phyloP scores from a whole-genome alignment of 176 grass and related monocot species.

The Pharus latifolius region DNA sequence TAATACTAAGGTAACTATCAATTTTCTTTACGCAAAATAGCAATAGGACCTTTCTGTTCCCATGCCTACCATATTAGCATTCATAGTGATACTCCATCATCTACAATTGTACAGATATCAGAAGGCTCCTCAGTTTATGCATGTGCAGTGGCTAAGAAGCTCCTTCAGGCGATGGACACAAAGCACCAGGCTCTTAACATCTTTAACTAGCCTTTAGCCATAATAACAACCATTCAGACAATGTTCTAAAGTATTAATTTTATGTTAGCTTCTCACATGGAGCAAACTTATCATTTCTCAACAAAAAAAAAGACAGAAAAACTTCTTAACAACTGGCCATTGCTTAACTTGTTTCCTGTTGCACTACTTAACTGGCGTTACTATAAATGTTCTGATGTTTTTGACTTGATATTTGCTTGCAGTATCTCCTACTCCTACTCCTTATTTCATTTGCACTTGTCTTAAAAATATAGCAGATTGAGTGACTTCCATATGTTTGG shows the following conservation, averaged over 20 bases:
- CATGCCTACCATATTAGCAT: not conserved
- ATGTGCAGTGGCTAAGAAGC: slow-evolving; percentile 56
- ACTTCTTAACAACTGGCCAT: not conserved
- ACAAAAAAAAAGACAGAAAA: no score
- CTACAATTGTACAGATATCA: slow-evolving; percentile 31
- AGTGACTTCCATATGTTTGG: not conserved
- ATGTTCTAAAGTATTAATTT: slow-evolving; percentile 12
- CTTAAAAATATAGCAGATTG: not conserved
- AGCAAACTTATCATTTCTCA: slow-evolving; percentile 14
- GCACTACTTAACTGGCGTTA: slow-evolving; percentile 1
- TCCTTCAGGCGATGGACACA: slow-evolving; percentile 55
- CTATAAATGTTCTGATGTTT: not conserved
- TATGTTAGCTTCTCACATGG: not conserved
- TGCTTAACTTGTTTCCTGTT: not conserved
- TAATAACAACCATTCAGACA: not conserved
- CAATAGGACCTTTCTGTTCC: not conserved
- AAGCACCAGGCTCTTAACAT: slow-evolving; percentile 18
- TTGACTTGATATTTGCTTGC: not conserved
- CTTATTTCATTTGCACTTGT: not conserved
- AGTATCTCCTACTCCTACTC: not conserved
- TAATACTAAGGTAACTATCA: slow-evolving; percentile 64
- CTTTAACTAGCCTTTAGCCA: slow-evolving; percentile 16
- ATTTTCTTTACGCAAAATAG: not conserved
- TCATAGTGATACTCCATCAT: not conserved
- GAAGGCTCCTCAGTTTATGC: slow-evolving; percentile 79